phyloP scores from a whole-genome alignment of 768 basidiomycete genomes.

The Lactifluus echinatus region DNA sequence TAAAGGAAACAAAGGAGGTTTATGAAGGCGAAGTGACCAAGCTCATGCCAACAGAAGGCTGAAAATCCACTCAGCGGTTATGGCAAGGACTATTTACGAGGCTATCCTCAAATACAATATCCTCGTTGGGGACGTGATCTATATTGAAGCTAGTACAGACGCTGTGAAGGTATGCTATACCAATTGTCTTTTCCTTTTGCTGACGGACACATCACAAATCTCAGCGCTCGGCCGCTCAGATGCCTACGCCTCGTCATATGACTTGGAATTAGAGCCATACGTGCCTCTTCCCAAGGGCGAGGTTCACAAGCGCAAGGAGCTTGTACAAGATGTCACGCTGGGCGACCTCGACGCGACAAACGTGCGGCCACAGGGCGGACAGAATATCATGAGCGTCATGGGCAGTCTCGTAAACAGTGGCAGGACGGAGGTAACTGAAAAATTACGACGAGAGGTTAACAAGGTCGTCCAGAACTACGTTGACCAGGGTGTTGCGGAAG shows the following conservation, averaged over 20 bases:
- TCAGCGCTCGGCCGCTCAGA: constrained; percentile 91
- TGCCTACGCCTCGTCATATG: constrained; percentile 95
- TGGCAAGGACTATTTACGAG: constrained; percentile 93
- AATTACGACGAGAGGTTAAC: constrained; percentile 90
- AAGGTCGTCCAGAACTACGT: constrained; percentile 96
- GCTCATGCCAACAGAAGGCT: constrained; percentile 87
- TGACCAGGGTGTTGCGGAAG: constrained; percentile 96
- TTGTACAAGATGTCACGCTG: constrained; percentile 90
- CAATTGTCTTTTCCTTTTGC: background rate
- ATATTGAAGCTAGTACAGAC: constrained; percentile 88
- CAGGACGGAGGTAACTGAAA: constrained; percentile 95
- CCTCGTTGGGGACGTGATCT: constrained; percentile 92
- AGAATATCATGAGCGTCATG: constrained; percentile 99
- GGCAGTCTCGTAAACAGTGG: constrained; percentile 81
- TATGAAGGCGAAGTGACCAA: constrained; percentile 99
- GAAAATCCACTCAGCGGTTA: constrained; percentile 97
- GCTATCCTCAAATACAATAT: constrained; percentile 97
- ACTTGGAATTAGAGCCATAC: constrained; percentile 96
- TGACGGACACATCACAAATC: background rate
- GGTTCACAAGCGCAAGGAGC: constrained; percentile 91
- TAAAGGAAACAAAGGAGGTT: constrained; percentile 98
- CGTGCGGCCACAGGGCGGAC: constrained; percentile 90
- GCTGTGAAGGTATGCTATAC: constrained; percentile 76
- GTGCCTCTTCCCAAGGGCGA: constrained; percentile 96
- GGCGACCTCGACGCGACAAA: constrained; percentile 96